Base-by-base conservation (phyloP, 192 early-diverging fungal genomes). In the Pilaira anomala region DNA sequence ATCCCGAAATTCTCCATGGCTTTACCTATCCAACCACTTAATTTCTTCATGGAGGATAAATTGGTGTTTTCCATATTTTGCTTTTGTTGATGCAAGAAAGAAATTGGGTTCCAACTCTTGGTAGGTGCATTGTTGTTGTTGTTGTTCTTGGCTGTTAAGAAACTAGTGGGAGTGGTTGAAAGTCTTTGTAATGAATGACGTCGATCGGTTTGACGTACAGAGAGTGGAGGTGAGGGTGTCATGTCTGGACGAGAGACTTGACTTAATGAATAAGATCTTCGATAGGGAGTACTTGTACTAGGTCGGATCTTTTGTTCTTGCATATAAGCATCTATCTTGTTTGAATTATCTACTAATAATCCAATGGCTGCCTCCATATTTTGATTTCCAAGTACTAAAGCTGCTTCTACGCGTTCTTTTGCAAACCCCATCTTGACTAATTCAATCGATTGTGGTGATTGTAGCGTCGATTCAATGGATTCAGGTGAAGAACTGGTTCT, bases 1-100 rank as follows among this genome's bases (percentile, higher is more conserved):
- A 80, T 62, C 28, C 79, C 82, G 24, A 85, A 73, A 58, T 83
- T 83, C 52, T 80, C 86, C 45, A 88, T 87, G 6, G 88, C 88
- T 41, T 86, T 88, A 24, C 82, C 83, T 18, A 88, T 64, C 82
- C 78, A 83, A 21, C 66, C 74, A 7, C 79, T 77, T 36, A 81
- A 36, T 53, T 78, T 83, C 52, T 75, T 82, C 7, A 76, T 76
- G 0, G 79, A 76, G 36, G 72, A 77, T 1, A 75, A 46, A 22
- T 74, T 74, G 33, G 75, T 76, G 18, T 70, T 80, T 51, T 79
- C 51, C 55, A 80, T 67, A 3, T 70, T 72, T 14, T 83, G 76
- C 48, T 78, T 80, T 54, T 79, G 81, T 25, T 83, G 74, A 22
- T 82, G 79, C 12, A 85, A 48, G 58, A 83, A 85, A 14, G 81